Evolutionary conservation across 345 rosid genomes (phyloP).

Genomic region (Laguncularia racemosa): DNA sequence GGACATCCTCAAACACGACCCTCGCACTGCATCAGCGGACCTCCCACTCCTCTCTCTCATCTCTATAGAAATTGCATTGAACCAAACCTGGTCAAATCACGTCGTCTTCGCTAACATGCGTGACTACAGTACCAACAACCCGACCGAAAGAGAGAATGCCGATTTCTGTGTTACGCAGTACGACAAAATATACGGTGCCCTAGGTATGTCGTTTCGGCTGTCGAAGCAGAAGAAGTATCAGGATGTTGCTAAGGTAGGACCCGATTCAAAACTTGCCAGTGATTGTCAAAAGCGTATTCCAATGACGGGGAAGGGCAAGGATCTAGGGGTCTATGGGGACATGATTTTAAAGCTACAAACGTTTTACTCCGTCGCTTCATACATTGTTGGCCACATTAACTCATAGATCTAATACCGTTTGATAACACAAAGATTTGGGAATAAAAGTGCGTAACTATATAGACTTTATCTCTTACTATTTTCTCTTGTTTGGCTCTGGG

Average conservation of each 20-base stretch:
- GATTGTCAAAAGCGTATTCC: slow-evolving; percentile 22
- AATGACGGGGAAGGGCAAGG: neutral
- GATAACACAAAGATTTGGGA: too few relatives aligned
- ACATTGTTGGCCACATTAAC: neutral
- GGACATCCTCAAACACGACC: slow-evolving; percentile 8
- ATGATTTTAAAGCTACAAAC: slow-evolving; percentile 21
- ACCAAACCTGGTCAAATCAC: neutral
- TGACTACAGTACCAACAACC: slow-evolving; percentile 2
- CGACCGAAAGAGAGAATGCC: neutral
- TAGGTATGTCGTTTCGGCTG: slow-evolving; percentile 4
- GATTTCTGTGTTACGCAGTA: slow-evolving; percentile 9
- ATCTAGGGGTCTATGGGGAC: slow-evolving; percentile 11
- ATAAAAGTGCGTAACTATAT: too few relatives aligned
- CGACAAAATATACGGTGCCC: slow-evolving; percentile 4
- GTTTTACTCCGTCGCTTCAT: slow-evolving; percentile 12
- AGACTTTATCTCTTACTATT: too few relatives aligned
- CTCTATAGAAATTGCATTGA: slow-evolving; percentile 13
- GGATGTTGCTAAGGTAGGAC: slow-evolving; percentile 8
- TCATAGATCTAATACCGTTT: too few relatives aligned
- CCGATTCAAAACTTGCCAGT: slow-evolving; percentile 5
- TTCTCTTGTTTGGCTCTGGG: too few relatives aligned
- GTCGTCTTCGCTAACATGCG: neutral
- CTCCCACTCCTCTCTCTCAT: slow-evolving; percentile 19
- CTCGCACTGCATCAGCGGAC: slow-evolving; percentile 14
- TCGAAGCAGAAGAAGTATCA: slow-evolving; percentile 12